phyloP scores from a whole-genome alignment of 805 yeast genomes.

The Starmera quercuum region DNA sequence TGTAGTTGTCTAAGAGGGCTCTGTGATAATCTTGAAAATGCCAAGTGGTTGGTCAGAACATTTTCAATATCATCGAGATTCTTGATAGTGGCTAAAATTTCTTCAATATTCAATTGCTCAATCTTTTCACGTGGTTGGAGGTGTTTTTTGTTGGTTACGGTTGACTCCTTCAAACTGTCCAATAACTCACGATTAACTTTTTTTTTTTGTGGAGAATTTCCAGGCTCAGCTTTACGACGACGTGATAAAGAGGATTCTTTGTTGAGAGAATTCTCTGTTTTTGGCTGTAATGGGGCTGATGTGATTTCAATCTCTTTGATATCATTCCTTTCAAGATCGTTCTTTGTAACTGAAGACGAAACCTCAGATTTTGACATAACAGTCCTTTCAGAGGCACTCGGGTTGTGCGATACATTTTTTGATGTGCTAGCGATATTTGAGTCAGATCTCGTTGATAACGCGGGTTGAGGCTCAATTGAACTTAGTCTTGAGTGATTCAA shows the following conservation, averaged over 20 bases:
- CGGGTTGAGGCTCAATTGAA: constrained; percentile 13
- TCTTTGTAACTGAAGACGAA: neutral
- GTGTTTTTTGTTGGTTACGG: neutral
- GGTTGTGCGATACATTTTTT: neutral
- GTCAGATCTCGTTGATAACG: too few relatives aligned
- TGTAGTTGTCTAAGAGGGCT: constrained; percentile 74
- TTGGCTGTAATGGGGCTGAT: constrained; percentile 8
- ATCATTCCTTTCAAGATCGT: neutral
- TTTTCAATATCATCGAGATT: constrained; percentile 49
- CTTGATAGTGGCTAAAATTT: constrained; percentile 24
- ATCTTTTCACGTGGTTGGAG: constrained; percentile 18
- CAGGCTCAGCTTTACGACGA: constrained; percentile 24
- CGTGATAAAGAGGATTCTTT: constrained; percentile 9
- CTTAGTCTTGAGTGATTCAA: constrained; percentile 13
- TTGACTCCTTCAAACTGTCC: constrained; percentile 2
- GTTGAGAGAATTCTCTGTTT: constrained; percentile 12
- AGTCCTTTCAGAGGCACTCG: neutral
- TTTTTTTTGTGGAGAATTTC: constrained; percentile 22
- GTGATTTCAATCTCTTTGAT: too few relatives aligned
- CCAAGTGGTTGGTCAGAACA: constrained; percentile 74
- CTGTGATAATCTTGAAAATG: constrained; percentile 81
- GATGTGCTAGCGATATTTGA: too few relatives aligned
- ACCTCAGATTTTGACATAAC: too few relatives aligned
- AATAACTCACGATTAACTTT: constrained; percentile 9
- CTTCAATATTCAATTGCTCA: constrained; percentile 20